phyloP scores from a whole-genome alignment of 345 rosid genomes.

The Eucalyptus curtisii region DNA sequence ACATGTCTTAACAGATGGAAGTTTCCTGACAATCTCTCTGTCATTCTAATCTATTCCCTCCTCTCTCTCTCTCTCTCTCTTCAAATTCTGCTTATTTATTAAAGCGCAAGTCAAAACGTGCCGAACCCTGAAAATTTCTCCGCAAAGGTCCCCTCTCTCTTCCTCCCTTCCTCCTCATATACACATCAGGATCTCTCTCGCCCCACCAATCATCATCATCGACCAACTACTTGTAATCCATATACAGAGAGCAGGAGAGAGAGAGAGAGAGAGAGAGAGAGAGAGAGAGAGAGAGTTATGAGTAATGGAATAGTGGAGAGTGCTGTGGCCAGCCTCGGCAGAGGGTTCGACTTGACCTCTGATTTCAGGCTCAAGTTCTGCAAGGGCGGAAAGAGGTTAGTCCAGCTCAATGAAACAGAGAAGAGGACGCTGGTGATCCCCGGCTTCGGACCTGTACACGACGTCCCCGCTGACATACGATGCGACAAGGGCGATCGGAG shows the following conservation, averaged over 20 bases:
- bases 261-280: background rate
- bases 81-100: background rate
- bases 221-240: background rate
- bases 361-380: conserved; percentile 73
- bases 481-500: conserved; percentile 87
- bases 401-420: conserved; percentile 41
- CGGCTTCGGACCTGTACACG: conserved; percentile 39
- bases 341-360: conserved; percentile 77
- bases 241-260: background rate
- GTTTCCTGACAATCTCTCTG: background rate
- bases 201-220: background rate
- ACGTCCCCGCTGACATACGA: conserved; percentile 56
- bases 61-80: background rate
- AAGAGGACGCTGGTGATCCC: conserved; percentile 43
- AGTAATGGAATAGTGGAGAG: conserved; percentile 19
- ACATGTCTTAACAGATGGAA: background rate
- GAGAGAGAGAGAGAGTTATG: conserved; percentile 3
- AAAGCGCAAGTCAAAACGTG: background rate
- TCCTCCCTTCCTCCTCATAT: background rate
- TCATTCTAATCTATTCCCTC: background rate
- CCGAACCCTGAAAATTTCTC: background rate
- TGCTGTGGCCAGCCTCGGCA: conserved; percentile 65
- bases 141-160: background rate
- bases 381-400: conserved; percentile 58
- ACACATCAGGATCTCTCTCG: background rate